These are phyloP conservation scores for Volutella citrinella DNA, from an alignment of 2,329 filamentous ascomycete species.

Conservation along the genomic window DNA sequence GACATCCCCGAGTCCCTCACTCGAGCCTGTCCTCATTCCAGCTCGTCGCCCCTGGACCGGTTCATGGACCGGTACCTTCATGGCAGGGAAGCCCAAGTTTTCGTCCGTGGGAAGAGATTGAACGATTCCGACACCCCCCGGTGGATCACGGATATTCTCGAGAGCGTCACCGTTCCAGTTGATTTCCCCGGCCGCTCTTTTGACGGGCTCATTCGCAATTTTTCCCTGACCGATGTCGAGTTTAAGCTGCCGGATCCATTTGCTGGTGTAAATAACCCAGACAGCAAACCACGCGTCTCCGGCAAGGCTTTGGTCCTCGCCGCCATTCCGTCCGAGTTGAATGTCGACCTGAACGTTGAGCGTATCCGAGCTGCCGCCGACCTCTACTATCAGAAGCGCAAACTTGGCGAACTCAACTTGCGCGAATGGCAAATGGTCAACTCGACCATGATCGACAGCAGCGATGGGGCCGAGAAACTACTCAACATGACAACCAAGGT, in stretches of 20 bases:
- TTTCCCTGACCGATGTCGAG: conserved; percentile 79
- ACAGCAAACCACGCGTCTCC: conserved; percentile 74
- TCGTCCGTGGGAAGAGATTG: conserved; percentile 73
- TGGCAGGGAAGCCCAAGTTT: conserved; percentile 74
- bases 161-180: conserved; percentile 78
- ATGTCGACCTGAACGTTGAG: conserved; percentile 77
- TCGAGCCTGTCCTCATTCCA: conserved; percentile 69
- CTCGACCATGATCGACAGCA: conserved; percentile 63
- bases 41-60: conserved; percentile 79
- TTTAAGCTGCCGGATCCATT: conserved; percentile 81
- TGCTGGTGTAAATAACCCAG: conserved; percentile 71
- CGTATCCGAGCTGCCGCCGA: conserved; percentile 74
- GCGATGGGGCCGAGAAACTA: conserved; percentile 54
- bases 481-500: conserved; percentile 76
- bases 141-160: conserved; percentile 80
- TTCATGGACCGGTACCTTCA: conserved; percentile 79
- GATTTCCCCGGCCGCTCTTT: conserved; percentile 80
- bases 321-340: conserved; percentile 78
- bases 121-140: conserved; percentile 66
- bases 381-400: conserved; percentile 72
- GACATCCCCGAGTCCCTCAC: conserved; percentile 73
- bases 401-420: conserved; percentile 79
- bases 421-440: conserved; percentile 80
- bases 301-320: conserved; percentile 79
- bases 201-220: conserved; percentile 81